These are phyloP conservation scores for Starmerella davenportii DNA, from an alignment of 805 yeast genomes.

Conservation along the genomic window DNA sequence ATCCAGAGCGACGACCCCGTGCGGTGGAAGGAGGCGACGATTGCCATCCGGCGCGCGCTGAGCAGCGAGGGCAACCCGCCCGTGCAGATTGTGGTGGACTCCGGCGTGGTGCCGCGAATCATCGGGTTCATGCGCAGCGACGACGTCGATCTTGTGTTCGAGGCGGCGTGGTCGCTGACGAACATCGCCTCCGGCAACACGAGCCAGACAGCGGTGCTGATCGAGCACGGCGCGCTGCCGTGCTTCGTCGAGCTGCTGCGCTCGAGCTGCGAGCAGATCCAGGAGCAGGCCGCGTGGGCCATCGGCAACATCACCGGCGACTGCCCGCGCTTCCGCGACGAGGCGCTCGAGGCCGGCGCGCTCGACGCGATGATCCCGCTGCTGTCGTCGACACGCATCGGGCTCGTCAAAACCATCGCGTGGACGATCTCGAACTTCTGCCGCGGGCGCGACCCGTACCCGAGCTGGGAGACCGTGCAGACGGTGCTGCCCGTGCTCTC, in stretches of 20 bases:
- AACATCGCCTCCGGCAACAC: constrained; percentile 91
- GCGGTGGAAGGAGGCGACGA: constrained; percentile 71
- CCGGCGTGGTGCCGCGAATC: constrained; percentile 84
- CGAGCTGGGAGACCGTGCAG: constrained; percentile 79
- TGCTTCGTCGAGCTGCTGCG: constrained; percentile 64
- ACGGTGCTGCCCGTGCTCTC: constrained; percentile 82
- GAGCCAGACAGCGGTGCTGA: constrained; percentile 76
- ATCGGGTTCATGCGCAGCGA: constrained; percentile 64
- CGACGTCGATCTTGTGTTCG: constrained; percentile 78
- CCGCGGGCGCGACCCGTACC: constrained; percentile 91
- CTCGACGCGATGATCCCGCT: constrained; percentile 72
- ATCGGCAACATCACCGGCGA: constrained; percentile 98
- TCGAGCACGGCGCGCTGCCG: constrained; percentile 88
- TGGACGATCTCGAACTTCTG: constrained; percentile 96
- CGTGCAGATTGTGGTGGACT: constrained; percentile 75
- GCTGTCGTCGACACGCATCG: constrained; percentile 58
- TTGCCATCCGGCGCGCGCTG: constrained; percentile 79
- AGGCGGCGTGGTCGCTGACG: constrained; percentile 99
- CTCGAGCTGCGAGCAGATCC: constrained; percentile 73
- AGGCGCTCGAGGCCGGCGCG: constrained; percentile 67
- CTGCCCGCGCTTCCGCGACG: constrained; percentile 76
- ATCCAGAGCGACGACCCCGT: constrained; percentile 61
- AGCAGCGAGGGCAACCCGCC: constrained; percentile 95
- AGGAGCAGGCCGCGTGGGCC: constrained; percentile 99
- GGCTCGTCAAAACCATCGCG: constrained; percentile 89